phyloP scores from a whole-genome alignment of 257 asterid species.

The Petrea volubilis region DNA sequence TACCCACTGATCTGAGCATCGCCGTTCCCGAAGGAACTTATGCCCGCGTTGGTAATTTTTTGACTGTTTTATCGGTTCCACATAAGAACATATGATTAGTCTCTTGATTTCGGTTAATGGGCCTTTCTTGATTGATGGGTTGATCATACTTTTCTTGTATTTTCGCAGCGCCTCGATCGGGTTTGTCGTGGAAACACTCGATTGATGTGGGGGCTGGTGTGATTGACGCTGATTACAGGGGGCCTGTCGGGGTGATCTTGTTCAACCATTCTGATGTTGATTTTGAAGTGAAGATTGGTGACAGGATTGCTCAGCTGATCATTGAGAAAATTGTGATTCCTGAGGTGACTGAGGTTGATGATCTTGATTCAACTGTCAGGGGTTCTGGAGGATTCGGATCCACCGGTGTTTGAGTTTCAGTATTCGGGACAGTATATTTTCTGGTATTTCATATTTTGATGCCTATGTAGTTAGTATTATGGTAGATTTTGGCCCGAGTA shows the following conservation, averaged over 20 bases:
- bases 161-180: conserved; percentile 74
- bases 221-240: conserved; percentile 80
- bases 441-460: background rate
- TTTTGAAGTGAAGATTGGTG: conserved; percentile 53
- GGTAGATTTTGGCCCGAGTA: background rate
- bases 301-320: conserved; percentile 44
- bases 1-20: conserved; percentile 82
- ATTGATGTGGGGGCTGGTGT: conserved; percentile 95
- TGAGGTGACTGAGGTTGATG: conserved; percentile 49
- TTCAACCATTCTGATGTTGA: conserved; percentile 59
- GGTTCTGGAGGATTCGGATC: conserved; percentile 53
- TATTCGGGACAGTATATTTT: background rate
- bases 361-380: conserved; percentile 41
- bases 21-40: conserved; percentile 85
- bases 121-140: background rate
- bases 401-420: conserved; percentile 36
- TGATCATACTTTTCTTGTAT: background rate
- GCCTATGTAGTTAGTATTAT: background rate
- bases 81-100: background rate
- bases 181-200: conserved; percentile 82
- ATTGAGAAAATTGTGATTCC: conserved; percentile 48
- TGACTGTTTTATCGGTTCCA: background rate
- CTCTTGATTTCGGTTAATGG: background rate
- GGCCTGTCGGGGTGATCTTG: conserved; percentile 60
- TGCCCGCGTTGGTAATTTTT: conserved; percentile 68